Evolutionary conservation across 352 stramenopile genomes (phyloP), one percentile per base, ranked within the genome.

Genomic region (Globisporangium polare): DNA sequence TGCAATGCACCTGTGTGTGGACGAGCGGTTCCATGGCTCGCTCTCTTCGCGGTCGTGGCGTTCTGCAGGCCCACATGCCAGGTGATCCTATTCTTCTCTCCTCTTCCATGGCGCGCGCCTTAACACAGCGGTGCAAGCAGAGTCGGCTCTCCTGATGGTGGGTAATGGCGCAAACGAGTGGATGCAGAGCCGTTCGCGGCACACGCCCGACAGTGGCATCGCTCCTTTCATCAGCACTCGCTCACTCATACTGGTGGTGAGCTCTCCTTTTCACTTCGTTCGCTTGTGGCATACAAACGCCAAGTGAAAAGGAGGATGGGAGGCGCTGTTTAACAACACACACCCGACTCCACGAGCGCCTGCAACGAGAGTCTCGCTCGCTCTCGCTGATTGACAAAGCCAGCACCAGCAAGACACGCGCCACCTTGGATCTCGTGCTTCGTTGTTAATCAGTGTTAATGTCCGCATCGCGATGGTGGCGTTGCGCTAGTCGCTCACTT

Each of bases 121-220:
- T 33, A 33, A 7, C 29, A 33, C 13, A 43, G 33, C 33, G 10
- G 33, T 12, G 7, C 33, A 39, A 39, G 7, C 33, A 39, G 13
- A 15, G 8, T 39, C 33, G 33, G 33, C 46, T 53, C 47, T 53
- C 26, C 24, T 8, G 50, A 18, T 35, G 12, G 53, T 60, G 53
- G 41, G 35, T 37, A 50, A 37, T 49, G 45, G 42, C 9, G 29
- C 41, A 50, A 64, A 65, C 58, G 59, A 59, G 50, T 65, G 59
- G 56, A 43, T 41, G 43, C 56, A 24, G 53, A 51, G 56, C 29
- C n/a, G 49, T 41, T 58, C 27, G 59, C 50, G 59, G 59, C 59
- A 65, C 59, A 65, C 59, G 59, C 59, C 58, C 27, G 31, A 57
- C 29, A 63, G 37, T 58, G 41, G 54, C 35, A 59, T 39, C 29